Evolutionary conservation across 1,284 basidiomycete species (phyloP).

Genomic region (Boletellus deceptivus): DNA sequence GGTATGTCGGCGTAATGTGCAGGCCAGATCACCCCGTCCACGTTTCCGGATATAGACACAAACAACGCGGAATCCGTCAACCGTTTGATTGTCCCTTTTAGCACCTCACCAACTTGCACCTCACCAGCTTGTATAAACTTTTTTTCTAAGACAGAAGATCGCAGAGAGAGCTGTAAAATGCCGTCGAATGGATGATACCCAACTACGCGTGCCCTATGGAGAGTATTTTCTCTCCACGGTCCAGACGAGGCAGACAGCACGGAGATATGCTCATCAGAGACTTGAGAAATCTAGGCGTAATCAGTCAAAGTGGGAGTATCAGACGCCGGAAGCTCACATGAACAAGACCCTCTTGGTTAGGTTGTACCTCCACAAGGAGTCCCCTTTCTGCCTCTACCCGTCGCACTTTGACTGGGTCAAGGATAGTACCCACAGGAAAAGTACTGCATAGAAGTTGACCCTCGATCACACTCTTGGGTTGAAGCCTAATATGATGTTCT

Average conservation of each 20-base stretch:
- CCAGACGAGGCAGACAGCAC: slow-evolving; percentile 69
- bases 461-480: slow-evolving; percentile 32
- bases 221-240: slow-evolving; percentile 75
- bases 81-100: slow-evolving; percentile 85
- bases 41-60: slow-evolving; percentile 79
- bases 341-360: slow-evolving; percentile 74
- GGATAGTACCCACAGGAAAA: slow-evolving; percentile 71
- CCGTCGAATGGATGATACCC: slow-evolving; percentile 90
- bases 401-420: slow-evolving; percentile 72
- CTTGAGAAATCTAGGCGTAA: slow-evolving; percentile 78
- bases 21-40: slow-evolving; percentile 94
- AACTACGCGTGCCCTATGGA: slow-evolving; percentile 87
- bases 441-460: slow-evolving; percentile 46
- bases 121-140: slow-evolving; percentile 86
- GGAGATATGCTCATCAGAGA: slow-evolving; percentile 88
- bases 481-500: slow-evolving; percentile 68
- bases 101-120: slow-evolving; percentile 77
- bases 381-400: slow-evolving; percentile 83
- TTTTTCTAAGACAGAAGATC: slow-evolving; percentile 81
- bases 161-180: slow-evolving; percentile 82
- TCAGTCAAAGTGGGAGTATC: slow-evolving; percentile 6
- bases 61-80: slow-evolving; percentile 81
- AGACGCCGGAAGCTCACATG: slow-evolving; percentile 58
- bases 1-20: slow-evolving; percentile 93
- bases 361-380: slow-evolving; percentile 64